phyloP scores from a whole-genome alignment of 1,139 yeast genomes.

The Saccharomyces hybrid region DNA sequence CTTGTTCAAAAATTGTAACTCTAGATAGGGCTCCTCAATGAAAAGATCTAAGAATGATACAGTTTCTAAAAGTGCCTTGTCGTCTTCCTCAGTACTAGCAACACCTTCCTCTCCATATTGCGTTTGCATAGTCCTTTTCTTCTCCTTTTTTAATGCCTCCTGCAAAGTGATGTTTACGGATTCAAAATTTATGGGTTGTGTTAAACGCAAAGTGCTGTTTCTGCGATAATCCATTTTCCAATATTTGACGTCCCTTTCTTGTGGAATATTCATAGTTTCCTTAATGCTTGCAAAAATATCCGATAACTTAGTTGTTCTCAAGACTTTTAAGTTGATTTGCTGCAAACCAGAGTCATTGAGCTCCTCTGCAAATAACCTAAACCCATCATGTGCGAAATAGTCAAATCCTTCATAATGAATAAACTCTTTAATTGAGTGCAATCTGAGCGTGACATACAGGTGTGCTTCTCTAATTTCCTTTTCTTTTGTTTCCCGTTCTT shows the following conservation, averaged over 20 bases:
- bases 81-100: conserved; percentile 11
- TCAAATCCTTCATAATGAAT: conserved; percentile 67
- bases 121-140: neutral
- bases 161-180: conserved; percentile 37
- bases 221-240: conserved; percentile 64
- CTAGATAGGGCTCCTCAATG: conserved; percentile 32
- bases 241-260: conserved; percentile 42
- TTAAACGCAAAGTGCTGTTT: conserved; percentile 67
- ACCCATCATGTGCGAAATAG: conserved; percentile 51
- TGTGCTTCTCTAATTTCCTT: conserved; percentile 74
- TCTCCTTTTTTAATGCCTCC: conserved; percentile 37
- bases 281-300: conserved; percentile 48
- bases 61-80: conserved; percentile 10
- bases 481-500: conserved; percentile 49
- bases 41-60: conserved; percentile 19
- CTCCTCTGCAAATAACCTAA: conserved; percentile 41
- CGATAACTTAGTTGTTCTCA: conserved; percentile 49
- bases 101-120: neutral
- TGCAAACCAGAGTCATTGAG: conserved; percentile 42
- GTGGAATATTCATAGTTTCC: conserved; percentile 37
- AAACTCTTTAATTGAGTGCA: conserved; percentile 48
- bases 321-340: conserved; percentile 47
- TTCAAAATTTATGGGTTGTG: conserved; percentile 40
- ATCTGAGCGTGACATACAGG: conserved; percentile 53
- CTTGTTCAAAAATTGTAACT: conserved; percentile 16